phyloP scores from a whole-genome alignment of 148 eudicot species.

The Spergularia bocconei region DNA sequence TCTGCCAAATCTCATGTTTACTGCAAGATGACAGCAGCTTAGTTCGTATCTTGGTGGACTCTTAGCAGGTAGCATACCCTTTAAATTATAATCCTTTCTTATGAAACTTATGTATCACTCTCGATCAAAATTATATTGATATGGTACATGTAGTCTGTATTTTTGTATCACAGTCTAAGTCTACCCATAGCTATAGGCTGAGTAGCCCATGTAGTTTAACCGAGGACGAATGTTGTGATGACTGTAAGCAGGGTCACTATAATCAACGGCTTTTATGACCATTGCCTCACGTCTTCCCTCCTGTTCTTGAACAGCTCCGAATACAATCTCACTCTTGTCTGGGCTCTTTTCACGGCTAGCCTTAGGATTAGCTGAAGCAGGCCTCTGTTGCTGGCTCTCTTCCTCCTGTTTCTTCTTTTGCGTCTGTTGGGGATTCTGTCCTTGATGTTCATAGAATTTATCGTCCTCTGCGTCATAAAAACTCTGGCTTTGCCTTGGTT shows the following conservation, averaged over 20 bases:
- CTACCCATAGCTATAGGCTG: conserved; percentile 46
- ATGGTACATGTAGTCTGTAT: neutral
- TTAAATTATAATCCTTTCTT: no score
- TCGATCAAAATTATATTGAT: neutral
- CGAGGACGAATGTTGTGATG: conserved; percentile 56
- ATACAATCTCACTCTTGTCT: conserved; percentile 73
- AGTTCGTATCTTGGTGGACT: no score
- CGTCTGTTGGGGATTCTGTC: conserved; percentile 16
- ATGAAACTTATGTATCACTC: neutral
- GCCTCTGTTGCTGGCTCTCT: conserved; percentile 37
- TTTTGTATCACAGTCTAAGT: conserved; percentile 3
- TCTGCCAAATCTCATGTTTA: no score
- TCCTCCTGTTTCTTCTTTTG: conserved; percentile 26
- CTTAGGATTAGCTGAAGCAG: conserved; percentile 43
- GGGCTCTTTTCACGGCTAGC: conserved; percentile 44
- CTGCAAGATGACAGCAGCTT: no score
- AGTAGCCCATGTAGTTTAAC: conserved; percentile 77
- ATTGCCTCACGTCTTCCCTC: conserved; percentile 64
- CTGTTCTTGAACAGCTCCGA: conserved; percentile 87
- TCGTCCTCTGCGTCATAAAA: conserved; percentile 40
- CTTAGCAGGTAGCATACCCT: no score
- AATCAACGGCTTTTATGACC: conserved; percentile 87
- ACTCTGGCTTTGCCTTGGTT: conserved; percentile 38
- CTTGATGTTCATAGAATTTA: conserved; percentile 25
- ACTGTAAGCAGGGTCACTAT: conserved; percentile 49